A percentile compares a stretch with the other conserved stretches of the same genome.
Conservation (phyloP, 1,284 basidiomycete genomes). For the Paramarasmius palmivorus region DNA sequence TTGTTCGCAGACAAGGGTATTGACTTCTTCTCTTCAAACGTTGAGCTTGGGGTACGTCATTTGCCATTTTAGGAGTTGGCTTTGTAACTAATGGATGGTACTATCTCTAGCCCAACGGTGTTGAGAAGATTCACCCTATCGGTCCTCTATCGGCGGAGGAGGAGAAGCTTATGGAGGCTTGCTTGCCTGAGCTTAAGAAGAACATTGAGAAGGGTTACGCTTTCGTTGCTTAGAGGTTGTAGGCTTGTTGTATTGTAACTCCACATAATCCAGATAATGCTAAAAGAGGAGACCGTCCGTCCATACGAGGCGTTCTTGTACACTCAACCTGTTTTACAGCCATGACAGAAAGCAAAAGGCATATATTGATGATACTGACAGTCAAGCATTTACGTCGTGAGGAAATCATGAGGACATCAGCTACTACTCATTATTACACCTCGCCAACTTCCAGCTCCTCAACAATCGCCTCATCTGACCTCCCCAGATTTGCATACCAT, state of each 20-base stretch:
- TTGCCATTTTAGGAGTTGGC: slow-evolving; percentile 12
- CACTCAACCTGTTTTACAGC: too few species aligned
- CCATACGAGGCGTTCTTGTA: too few species aligned
- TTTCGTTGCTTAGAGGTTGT: slow-evolving; percentile 55
- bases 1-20: slow-evolving; percentile 75
- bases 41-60: slow-evolving; percentile 79
- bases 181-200: slow-evolving; percentile 92
- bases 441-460: not conserved
- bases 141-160: slow-evolving; percentile 79
- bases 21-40: slow-evolving; percentile 82
- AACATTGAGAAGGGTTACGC: slow-evolving; percentile 95
- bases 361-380: too few species aligned
- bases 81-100: slow-evolving; percentile 10
- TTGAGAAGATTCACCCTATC: slow-evolving; percentile 85
- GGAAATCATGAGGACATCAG: too few species aligned
- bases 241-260: too few species aligned
- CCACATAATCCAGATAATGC: too few species aligned
- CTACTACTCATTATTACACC: too few species aligned
- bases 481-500: slow-evolving; percentile 6
- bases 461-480: not conserved
- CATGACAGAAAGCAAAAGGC: too few species aligned
- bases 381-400: too few species aligned
- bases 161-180: slow-evolving; percentile 84
- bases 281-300: too few species aligned
- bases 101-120: slow-evolving; percentile 80